Evolutionary conservation across 2,329 filamentous ascomycete species (phyloP), one percentile per base, ranked within the genome.

Genomic region (Colletotrichum tanaceti): DNA sequence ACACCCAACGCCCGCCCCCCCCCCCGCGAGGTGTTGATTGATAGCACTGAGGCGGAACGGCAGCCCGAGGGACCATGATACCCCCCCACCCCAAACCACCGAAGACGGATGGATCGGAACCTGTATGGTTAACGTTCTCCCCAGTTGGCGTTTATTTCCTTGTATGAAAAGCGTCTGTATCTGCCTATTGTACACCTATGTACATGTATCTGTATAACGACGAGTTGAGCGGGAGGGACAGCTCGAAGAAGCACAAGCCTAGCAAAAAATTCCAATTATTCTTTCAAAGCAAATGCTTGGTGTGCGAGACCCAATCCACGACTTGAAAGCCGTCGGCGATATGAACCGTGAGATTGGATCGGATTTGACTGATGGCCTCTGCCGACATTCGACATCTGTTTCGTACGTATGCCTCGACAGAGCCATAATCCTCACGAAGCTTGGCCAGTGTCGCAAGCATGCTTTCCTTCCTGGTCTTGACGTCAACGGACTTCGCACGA

Each of bases 381-480:
- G 83, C 81, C 1, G 81, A 83, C 43, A 93, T 75, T 14, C 88
- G 84, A 74, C 90, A 90, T 39, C 86, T 78, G 16, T 86, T 79
- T 63, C 81, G 79, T 71, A 93, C 80, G 78, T 92, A 94, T 16
- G 79, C 78, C 75, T 93, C 89, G 2, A 87, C 83, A 2, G 89
- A 86, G 3, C 90, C 90, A 78, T 88, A 91, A 69, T 85, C 83
- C 35, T 82, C 78, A 55, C 86, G 81, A 54, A 93, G 80, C 81
- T 88, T 85, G 58, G 83, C 77, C 7, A 87, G 75, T 9, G 82
- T 84, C n/a, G 74, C 79, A 32, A 83, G 72, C 83, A 87, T 86
- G 66, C 78, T 81, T 73, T 83, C 81, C 20, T 82, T 83, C 54
- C 83, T 84, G 63, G 58, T 16, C 10, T 38, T 18, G 53, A 39